These are phyloP conservation scores for Gloeophyllum trabeum DNA, from an alignment of 768 basidiomycete species.

Conservation along the genomic window DNA sequence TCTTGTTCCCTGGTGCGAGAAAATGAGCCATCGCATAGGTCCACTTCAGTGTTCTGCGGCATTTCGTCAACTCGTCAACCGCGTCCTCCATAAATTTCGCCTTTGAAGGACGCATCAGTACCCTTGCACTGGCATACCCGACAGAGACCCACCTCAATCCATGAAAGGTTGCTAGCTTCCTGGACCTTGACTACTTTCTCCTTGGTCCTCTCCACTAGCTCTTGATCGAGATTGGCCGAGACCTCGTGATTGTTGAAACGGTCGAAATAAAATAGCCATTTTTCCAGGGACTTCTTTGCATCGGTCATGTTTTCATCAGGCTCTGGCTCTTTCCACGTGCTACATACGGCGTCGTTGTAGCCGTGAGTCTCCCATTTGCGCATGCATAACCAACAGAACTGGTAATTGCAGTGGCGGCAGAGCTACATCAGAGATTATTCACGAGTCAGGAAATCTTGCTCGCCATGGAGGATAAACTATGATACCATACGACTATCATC, in stretches of 20 bases:
- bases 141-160: slow-evolving; percentile 9
- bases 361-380: slow-evolving; percentile 7
- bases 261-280: slow-evolving; percentile 10
- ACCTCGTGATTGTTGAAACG: slow-evolving; percentile 9
- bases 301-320: slow-evolving; percentile 1
- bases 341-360: slow-evolving; percentile 6
- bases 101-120: neutral
- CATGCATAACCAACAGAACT: slow-evolving; percentile 10
- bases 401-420: slow-evolving; percentile 8
- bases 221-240: slow-evolving; percentile 6
- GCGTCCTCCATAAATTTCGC: slow-evolving; percentile 8
- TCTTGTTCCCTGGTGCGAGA: slow-evolving; percentile 6
- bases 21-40: slow-evolving; percentile 9
- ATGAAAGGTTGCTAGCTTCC: slow-evolving; percentile 5
- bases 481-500: neutral
- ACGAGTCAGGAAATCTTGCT: slow-evolving; percentile 5
- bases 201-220: slow-evolving; percentile 5
- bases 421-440: slow-evolving; percentile 2
- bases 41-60: slow-evolving; percentile 9
- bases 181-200: slow-evolving; percentile 8
- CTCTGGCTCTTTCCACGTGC: slow-evolving; percentile 5
- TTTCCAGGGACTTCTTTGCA: slow-evolving; percentile 6
- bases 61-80: slow-evolving; percentile 8
- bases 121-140: neutral
- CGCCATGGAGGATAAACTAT: too few relatives aligned